phyloP scores from a whole-genome alignment of 2,329 filamentous ascomycete genomes.

The Aspergillus sp. region DNA sequence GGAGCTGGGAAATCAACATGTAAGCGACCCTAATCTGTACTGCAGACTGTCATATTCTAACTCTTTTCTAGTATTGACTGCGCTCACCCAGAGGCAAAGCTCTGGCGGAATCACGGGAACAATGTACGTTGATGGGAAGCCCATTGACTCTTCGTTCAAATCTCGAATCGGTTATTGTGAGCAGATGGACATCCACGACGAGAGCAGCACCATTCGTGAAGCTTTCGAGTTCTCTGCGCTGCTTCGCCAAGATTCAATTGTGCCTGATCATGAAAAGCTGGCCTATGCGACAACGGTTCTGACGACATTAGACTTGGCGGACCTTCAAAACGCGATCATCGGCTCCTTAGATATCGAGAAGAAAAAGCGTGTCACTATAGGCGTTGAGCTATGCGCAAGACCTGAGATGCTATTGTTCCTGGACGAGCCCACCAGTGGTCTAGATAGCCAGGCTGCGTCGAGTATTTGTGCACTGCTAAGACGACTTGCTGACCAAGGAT shows the following conservation, averaged over 20 bases:
- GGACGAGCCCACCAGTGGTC: constrained; percentile 65
- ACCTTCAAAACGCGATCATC: constrained; percentile 63
- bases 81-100: constrained; percentile 65
- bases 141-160: constrained; percentile 60
- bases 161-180: constrained; percentile 67
- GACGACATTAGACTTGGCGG: constrained; percentile 57
- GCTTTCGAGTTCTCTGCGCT: constrained; percentile 65
- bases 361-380: constrained; percentile 67
- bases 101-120: constrained; percentile 60
- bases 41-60: not conserved
- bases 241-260: constrained; percentile 53
- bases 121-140: constrained; percentile 63
- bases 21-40: constrained; percentile 16
- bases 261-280: constrained; percentile 57
- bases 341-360: constrained; percentile 63
- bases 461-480: constrained; percentile 63
- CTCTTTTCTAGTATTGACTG: constrained; percentile 63
- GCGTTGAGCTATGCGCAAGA: constrained; percentile 66
- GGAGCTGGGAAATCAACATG: constrained; percentile 66
- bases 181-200: constrained; percentile 67
- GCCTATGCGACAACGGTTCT: constrained; percentile 63
- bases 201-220: constrained; percentile 63
- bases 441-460: constrained; percentile 65
- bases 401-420: constrained; percentile 65
- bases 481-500: constrained; percentile 61